phyloP scores from a whole-genome alignment of 140 eudicot genomes.

The Flaveria floridana region DNA sequence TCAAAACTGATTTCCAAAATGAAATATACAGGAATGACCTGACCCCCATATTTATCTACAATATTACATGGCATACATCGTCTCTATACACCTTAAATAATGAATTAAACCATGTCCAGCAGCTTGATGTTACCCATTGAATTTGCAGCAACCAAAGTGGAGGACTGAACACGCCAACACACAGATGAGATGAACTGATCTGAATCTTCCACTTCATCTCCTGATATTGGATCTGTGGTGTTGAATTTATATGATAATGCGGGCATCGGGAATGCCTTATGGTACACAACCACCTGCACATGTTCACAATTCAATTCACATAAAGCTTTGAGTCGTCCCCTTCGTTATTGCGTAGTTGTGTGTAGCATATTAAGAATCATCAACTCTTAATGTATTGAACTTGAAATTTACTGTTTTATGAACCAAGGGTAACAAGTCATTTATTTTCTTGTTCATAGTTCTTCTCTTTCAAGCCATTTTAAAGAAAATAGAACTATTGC shows the following conservation, averaged over 20 bases:
- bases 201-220: slow-evolving; percentile 68
- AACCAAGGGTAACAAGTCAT: no score
- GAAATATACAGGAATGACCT: no score
- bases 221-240: slow-evolving; percentile 69
- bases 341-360: no score
- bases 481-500: no score
- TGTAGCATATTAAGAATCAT: no score
- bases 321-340: no score
- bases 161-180: slow-evolving; percentile 88
- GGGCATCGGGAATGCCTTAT: slow-evolving; percentile 87
- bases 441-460: no score
- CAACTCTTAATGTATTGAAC: no score
- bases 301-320: neutral
- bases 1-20: no score
- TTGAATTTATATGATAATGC: slow-evolving; percentile 69
- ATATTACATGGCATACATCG: neutral
- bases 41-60: no score
- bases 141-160: slow-evolving; percentile 94
- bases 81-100: slow-evolving; percentile 33
- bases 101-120: slow-evolving; percentile 68
- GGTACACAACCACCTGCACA: slow-evolving; percentile 75
- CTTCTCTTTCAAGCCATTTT: no score
- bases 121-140: slow-evolving; percentile 84
- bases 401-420: no score
- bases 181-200: slow-evolving; percentile 88